Percentiles rank a stretch among this genome's conserved stretches.
Evolutionary conservation across 2,329 filamentous ascomycete species (phyloP).

Genomic region (Metarhizium robertsii): DNA sequence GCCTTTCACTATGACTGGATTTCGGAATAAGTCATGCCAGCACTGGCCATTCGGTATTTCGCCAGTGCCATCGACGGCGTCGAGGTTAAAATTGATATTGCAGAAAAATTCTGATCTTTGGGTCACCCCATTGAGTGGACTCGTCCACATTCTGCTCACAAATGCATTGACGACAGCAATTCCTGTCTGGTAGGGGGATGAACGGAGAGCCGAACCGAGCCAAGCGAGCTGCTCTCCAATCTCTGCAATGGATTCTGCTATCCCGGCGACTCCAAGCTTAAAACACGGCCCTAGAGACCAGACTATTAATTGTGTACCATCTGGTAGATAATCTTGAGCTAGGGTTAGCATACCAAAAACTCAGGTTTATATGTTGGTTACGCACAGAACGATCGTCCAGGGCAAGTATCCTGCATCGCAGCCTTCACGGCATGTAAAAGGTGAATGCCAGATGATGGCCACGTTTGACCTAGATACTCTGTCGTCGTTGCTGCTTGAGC

Average conservation of each 20-base stretch:
- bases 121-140: too few relatives aligned
- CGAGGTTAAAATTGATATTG: background rate
- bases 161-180: background rate
- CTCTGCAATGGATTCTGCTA: slow-evolving; percentile 2
- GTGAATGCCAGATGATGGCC: background rate
- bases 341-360: background rate
- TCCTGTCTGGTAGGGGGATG: slow-evolving; percentile 1
- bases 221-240: slow-evolving; percentile 8
- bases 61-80: background rate
- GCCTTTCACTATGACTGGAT: slow-evolving; percentile 7
- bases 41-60: slow-evolving; percentile 5
- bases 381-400: too few relatives aligned
- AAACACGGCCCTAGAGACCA: background rate
- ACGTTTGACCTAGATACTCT: background rate
- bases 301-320: background rate
- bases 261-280: background rate
- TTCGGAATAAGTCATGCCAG: slow-evolving; percentile 8
- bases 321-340: background rate
- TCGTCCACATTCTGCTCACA: background rate
- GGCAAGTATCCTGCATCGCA: background rate
- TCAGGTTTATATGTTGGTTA: too few relatives aligned
- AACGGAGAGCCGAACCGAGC: slow-evolving; percentile 8
- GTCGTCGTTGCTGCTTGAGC: background rate
- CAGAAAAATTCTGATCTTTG: background rate
- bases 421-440: background rate